Base-by-base conservation (phyloP, 306 rosid genomes). In the Acacia confusa region DNA sequence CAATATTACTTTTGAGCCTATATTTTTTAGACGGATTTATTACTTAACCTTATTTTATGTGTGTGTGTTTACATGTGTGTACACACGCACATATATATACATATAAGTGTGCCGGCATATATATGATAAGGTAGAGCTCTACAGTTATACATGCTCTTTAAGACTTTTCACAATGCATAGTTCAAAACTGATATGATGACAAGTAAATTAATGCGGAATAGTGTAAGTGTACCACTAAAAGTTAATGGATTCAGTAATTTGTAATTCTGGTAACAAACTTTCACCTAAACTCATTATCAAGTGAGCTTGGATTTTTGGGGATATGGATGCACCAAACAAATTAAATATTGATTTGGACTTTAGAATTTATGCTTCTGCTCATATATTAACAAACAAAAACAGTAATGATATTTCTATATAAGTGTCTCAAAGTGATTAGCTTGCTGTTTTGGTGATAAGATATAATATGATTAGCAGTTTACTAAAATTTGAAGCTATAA, bases 401-500 rank as follows among this genome's bases (percentile, higher is more conserved):
- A 41, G 52, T 38, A 65, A 14, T 65, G 14, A 11, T 38, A 6
- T 69, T 69, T 69, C 52, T 43, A 22, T 43, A 7, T 44, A 27
- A 43, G n/a, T 70, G n/a, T 43, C 34, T 41, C 22, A 41, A 70
- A 41, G 6, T 70, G 75, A 70, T 70, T 43, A 22, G n/a, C 36
- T 44, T 24, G 22, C 57, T 43, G 36, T 44, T 70, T 70, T 70
- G 57, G 57, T 70, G 75, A 70, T 22, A 70, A 22, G 22, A 69
- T 40, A 69, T 40, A 20, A 24, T 13, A 43, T 41, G 53, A 69
- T 69, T 25, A 70, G 11, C 2, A 43, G 57, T 22, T 44, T 70
- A 70, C 75, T 44, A 70, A 22, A 70, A 2, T 14, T 43, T 70
- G 57, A 70, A 70, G 75, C 22, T 70, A 70, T 43, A 44, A 70